Conservation (phyloP, 2,329 filamentous ascomycete species). For the Arthroderma uncinatum region DNA sequence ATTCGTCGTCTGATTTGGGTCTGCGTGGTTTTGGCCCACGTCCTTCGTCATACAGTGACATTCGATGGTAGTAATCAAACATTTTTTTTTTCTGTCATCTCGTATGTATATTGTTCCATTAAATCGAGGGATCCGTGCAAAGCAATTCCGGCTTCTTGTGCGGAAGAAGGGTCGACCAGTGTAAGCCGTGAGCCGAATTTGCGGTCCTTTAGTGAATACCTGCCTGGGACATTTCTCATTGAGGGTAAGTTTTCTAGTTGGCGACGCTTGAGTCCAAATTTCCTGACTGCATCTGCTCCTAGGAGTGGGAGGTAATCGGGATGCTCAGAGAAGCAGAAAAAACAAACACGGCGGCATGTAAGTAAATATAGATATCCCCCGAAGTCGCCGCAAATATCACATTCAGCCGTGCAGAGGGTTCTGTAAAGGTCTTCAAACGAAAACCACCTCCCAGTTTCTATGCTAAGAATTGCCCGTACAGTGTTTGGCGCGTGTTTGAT, state of each 20-base stretch:
- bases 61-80: not conserved
- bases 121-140: not conserved
- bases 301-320: not conserved
- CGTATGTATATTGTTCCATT: not conserved
- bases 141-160: not conserved
- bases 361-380: constrained; percentile 33
- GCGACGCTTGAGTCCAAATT: not conserved
- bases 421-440: constrained; percentile 22
- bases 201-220: not conserved
- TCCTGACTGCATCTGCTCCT: not conserved
- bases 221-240: constrained; percentile 1
- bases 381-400: constrained; percentile 29
- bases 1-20: constrained; percentile 10
- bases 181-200: not conserved
- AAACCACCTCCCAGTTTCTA: constrained; percentile 23
- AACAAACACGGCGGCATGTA: constrained; percentile 32
- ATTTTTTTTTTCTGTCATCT: not conserved
- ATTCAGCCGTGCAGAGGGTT: constrained; percentile 24
- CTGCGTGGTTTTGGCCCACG: constrained; percentile 4
- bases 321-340: constrained; percentile 26
- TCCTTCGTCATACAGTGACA: not conserved
- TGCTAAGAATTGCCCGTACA: constrained; percentile 26
- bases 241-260: not conserved
- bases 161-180: not conserved
- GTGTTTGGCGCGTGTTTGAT: constrained; percentile 19